A percentile compares a stretch with the other conserved stretches of the same genome.
phyloP scores from a whole-genome alignment of 164 flowering plant species.

The Nymphaea colorata region DNA sequence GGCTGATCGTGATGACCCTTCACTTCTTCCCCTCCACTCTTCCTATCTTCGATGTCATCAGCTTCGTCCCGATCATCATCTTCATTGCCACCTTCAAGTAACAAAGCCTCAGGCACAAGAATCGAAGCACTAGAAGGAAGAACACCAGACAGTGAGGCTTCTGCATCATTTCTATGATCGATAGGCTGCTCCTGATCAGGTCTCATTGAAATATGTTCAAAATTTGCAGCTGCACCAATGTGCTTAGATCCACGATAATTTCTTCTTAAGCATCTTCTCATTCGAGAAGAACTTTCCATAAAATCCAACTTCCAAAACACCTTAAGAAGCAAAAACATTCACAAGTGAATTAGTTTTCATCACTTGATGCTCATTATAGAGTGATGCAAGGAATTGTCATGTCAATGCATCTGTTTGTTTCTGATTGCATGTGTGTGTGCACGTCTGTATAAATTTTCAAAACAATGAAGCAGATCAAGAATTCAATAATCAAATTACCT shows the following conservation, averaged over 20 bases:
- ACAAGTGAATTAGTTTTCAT: background rate
- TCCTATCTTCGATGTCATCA: constrained; percentile 25
- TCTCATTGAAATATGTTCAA: constrained; percentile 33
- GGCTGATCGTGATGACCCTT: constrained; percentile 27
- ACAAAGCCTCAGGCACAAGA: constrained; percentile 75
- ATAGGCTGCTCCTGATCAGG: constrained; percentile 23
- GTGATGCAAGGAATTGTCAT: too few relatives aligned
- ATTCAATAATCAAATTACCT: constrained; percentile 21
- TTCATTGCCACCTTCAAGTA: constrained; percentile 46
- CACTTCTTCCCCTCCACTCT: constrained; percentile 19
- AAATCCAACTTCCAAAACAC: constrained; percentile 90
- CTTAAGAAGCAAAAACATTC: constrained; percentile 21
- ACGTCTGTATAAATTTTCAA: too few relatives aligned
- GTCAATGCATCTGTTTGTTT: too few relatives aligned
- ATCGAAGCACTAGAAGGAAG: constrained; percentile 52
- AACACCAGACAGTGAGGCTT: constrained; percentile 3
- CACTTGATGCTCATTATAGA: background rate
- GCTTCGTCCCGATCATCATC: constrained; percentile 60
- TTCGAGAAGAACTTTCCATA: constrained; percentile 88
- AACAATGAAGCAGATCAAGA: too few relatives aligned
- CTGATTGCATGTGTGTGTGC: too few relatives aligned
- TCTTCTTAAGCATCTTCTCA: constrained; percentile 75
- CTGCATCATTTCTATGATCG: constrained; percentile 7
- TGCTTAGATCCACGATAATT: constrained; percentile 80
- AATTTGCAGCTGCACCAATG: constrained; percentile 85